A percentile compares a stretch with the other conserved stretches of the same genome.
Evolutionary conservation across 768 basidiomycete species (phyloP).

Genomic region (Suillus spraguei): DNA sequence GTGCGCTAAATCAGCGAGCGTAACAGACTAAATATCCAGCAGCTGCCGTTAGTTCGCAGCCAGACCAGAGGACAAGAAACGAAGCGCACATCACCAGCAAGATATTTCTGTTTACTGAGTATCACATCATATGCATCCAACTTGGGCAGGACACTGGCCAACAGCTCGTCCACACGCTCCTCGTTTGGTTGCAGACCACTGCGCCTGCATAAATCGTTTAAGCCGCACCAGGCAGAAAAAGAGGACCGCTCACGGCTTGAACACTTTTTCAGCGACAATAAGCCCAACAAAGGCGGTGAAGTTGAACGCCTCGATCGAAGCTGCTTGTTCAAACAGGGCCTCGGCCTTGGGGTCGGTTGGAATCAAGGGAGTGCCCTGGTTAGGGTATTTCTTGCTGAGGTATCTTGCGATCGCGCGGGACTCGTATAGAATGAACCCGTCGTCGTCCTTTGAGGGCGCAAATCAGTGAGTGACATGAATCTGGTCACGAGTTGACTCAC

Average conservation of each 20-base stretch:
- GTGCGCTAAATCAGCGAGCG: slow-evolving; percentile 62
- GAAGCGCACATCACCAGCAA: slow-evolving; percentile 55
- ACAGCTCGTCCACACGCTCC: slow-evolving; percentile 17
- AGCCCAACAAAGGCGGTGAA: slow-evolving; percentile 46
- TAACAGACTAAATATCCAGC: slow-evolving; percentile 36
- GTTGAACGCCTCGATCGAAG: slow-evolving; percentile 51
- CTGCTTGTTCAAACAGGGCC: slow-evolving; percentile 34
- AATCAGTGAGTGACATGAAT: background rate
- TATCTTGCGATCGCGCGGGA: slow-evolving; percentile 65
- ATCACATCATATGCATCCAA: slow-evolving; percentile 57
- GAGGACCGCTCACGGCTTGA: slow-evolving; percentile 45
- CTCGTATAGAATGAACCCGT: slow-evolving; percentile 65
- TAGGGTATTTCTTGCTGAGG: slow-evolving; percentile 53
- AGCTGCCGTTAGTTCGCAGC: background rate
- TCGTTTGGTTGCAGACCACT: slow-evolving; percentile 26
- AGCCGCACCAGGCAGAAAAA: background rate
- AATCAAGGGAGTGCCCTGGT: slow-evolving; percentile 52
- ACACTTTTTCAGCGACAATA: slow-evolving; percentile 50
- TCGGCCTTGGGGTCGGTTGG: slow-evolving; percentile 43
- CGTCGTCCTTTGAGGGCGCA: slow-evolving; percentile 45
- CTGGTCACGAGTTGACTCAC: slow-evolving; percentile 18
- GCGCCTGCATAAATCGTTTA: slow-evolving; percentile 14
- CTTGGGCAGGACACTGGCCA: slow-evolving; percentile 27
- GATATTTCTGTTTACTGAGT: slow-evolving; percentile 53
- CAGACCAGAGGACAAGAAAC: slow-evolving; percentile 2